Evolutionary conservation across 1,284 basidiomycete species (phyloP).

Genomic region (Leccinum subrobustum): DNA sequence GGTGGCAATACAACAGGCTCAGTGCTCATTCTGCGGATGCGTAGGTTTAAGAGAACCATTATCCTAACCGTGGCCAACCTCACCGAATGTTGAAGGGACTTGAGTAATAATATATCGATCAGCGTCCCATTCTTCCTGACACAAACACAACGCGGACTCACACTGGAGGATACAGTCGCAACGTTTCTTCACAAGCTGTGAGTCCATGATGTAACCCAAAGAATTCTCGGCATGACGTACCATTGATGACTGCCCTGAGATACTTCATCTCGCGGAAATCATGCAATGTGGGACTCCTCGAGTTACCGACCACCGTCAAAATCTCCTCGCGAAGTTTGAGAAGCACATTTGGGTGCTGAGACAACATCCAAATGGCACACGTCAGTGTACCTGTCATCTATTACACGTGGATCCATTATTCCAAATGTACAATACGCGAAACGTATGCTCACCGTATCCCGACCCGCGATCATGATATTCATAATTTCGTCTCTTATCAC

Average conservation of each 20-base stretch:
- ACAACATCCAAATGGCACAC: constrained; percentile 53
- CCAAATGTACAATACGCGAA: neutral
- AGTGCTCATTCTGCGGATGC: constrained; percentile 39
- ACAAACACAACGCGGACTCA: constrained; percentile 30
- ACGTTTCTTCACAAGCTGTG: constrained; percentile 43
- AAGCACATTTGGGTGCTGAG: constrained; percentile 48
- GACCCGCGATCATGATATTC: constrained; percentile 50
- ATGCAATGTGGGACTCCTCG: constrained; percentile 46
- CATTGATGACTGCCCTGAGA: constrained; percentile 59
- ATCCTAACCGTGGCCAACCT: neutral
- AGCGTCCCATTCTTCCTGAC: neutral
- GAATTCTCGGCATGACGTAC: constrained; percentile 29
- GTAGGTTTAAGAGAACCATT: neutral
- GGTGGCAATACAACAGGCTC: constrained; percentile 43
- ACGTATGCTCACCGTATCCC: constrained; percentile 43
- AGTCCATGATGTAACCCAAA: neutral
- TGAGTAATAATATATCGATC: neutral
- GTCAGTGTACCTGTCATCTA: constrained; percentile 56
- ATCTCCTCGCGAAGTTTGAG: constrained; percentile 55
- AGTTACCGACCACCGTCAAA: constrained; percentile 43
- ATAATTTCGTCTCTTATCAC: constrained; percentile 49
- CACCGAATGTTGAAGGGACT: constrained; percentile 39
- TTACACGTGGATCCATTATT: constrained; percentile 3
- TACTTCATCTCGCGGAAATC: constrained; percentile 60
- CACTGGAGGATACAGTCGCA: constrained; percentile 65